Conservation (phyloP, 768 basidiomycete species). For the Coprinopsis marcescibilis region DNA sequence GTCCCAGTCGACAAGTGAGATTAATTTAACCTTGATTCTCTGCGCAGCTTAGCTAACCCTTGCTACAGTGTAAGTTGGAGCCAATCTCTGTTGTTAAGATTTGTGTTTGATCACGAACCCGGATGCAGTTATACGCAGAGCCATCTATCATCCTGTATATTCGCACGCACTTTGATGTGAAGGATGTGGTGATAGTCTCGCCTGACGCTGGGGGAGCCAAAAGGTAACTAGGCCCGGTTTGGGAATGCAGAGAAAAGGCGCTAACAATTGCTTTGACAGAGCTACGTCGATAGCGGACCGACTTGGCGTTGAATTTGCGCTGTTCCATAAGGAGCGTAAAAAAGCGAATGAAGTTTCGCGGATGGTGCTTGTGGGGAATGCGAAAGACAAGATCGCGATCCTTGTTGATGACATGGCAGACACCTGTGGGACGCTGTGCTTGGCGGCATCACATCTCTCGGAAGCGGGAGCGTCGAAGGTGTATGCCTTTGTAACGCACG, state of each 20-base stretch:
- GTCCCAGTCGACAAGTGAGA: slow-evolving; percentile 99
- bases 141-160: slow-evolving; percentile 94
- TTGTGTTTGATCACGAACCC: slow-evolving; percentile 17
- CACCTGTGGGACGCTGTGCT: slow-evolving; percentile 89
- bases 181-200: slow-evolving; percentile 89
- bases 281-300: slow-evolving; percentile 97
- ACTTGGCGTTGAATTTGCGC: slow-evolving; percentile 93
- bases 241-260: slow-evolving; percentile 5
- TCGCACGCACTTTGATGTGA: slow-evolving; percentile 81
- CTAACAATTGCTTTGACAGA: slow-evolving; percentile 37
- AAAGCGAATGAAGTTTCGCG: slow-evolving; percentile 93
- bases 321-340: slow-evolving; percentile 99
- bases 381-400: slow-evolving; percentile 88
- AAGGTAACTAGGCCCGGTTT: slow-evolving; percentile 47
- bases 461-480: slow-evolving; percentile 86
- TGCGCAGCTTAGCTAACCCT: slow-evolving; percentile 7
- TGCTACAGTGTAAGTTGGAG: slow-evolving; percentile 19
- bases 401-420: slow-evolving; percentile 99
- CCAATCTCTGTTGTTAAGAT: slow-evolving; percentile 11
- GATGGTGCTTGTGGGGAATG: slow-evolving; percentile 94
- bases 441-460: slow-evolving; percentile 83
- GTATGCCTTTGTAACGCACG: slow-evolving; percentile 93
- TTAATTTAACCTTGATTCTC: slow-evolving; percentile 13
- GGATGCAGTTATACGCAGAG: slow-evolving; percentile 81
- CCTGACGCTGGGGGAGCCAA: slow-evolving; percentile 99